Base-by-base conservation (phyloP, 139 green algal genomes). In the Micractinium sp. region DNA sequence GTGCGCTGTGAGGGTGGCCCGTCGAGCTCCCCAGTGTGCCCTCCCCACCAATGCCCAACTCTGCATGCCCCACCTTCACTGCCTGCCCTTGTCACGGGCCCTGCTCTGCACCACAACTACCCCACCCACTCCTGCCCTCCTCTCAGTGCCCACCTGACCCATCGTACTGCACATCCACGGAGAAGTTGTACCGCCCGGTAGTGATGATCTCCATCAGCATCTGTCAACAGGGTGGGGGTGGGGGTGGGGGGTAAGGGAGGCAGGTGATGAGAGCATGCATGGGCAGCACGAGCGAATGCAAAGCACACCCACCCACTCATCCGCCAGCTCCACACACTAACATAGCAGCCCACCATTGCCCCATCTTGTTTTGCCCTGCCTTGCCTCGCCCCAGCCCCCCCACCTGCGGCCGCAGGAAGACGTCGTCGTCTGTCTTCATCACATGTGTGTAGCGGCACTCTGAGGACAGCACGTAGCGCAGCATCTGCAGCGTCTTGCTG, bases 401-500 rank as follows among this genome's bases (percentile, higher is more conserved):
- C 73, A 84, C 85, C 74, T 89, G 69, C 9, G 90, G 69, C 22
- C 94, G 66, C 0, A 96, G 63, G 85, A 92, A 96, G 31, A 92
- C 93, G 77, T 96, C 94, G 41, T 96, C 94, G 69, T 96, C 94
- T 1, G 91, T 94, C 77, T 96, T 96, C 1, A 95, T 41, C 9
- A 96, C 88, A 61, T 96, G 94, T 0, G 94, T 96, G 77, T 90
- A 96, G 12, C 82, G 38, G 75, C 90, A 93, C 1, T 60, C 23
- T 0, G 85, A 88, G 20, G 83, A 85, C 4, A 95, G 80, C 15
- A 85, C 92, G 75, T 94, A 92, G 29, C 77, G 75, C 56, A 96
- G 85, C 76, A 94, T 88, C 29, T 86, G 87, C 69, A 96, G 85
- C 36, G 94, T 95, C 85, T 96, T 96, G 78, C 87, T 90, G 2